Evolutionary conservation across 2,329 filamentous ascomycete species (phyloP).

Genomic region (Ophiostoma perfectum): DNA sequence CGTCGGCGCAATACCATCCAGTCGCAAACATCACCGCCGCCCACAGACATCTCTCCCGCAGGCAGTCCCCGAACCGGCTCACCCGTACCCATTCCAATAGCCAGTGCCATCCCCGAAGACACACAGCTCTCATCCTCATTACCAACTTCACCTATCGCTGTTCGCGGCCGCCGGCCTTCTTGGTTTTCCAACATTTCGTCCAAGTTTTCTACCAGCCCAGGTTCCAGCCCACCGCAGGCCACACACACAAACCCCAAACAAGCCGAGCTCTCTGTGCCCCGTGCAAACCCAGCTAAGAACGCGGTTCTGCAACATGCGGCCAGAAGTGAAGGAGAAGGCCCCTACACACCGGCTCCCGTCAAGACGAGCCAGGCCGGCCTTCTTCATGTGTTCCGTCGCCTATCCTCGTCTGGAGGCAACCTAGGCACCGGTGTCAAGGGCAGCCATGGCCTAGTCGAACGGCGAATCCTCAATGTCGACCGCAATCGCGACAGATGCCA

Average conservation of each 20-base stretch:
- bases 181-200: slow-evolving; percentile 94
- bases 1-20: slow-evolving; percentile 30
- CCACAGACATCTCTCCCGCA: background rate
- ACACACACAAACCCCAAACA: slow-evolving; percentile 35
- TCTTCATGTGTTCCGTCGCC: slow-evolving; percentile 72
- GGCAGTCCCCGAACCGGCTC: slow-evolving; percentile 1
- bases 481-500: slow-evolving; percentile 70
- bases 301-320: slow-evolving; percentile 54
- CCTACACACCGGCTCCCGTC: slow-evolving; percentile 70
- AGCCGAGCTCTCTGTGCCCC: slow-evolving; percentile 44
- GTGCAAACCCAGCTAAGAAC: slow-evolving; percentile 48
- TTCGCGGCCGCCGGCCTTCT: slow-evolving; percentile 58
- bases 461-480: slow-evolving; percentile 80
- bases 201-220: slow-evolving; percentile 65
- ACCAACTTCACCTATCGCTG: slow-evolving; percentile 3
- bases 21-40: slow-evolving; percentile 25
- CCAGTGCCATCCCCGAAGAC: background rate
- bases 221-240: slow-evolving; percentile 34
- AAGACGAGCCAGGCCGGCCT: slow-evolving; percentile 61
- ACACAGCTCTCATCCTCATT: slow-evolving; percentile 17
- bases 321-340: slow-evolving; percentile 54
- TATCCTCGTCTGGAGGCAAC: slow-evolving; percentile 59
- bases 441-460: slow-evolving; percentile 68
- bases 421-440: slow-evolving; percentile 43
- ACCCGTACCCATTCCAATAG: slow-evolving; percentile 5